Percentiles rank a stretch among this genome's conserved stretches.
phyloP scores from a whole-genome alignment of 768 basidiomycete genomes.

The Psilocybe cyanescens region DNA sequence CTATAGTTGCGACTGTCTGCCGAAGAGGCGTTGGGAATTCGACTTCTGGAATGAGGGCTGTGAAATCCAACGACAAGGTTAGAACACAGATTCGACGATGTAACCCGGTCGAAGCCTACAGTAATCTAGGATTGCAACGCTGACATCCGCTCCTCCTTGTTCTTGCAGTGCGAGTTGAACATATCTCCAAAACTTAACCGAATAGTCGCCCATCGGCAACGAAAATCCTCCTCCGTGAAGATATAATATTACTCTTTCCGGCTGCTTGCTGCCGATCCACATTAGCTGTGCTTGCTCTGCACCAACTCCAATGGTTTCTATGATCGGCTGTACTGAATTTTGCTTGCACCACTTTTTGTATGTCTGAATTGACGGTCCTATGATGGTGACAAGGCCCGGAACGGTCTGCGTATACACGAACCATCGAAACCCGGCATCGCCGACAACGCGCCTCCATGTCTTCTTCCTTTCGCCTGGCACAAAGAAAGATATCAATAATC shows the following conservation, averaged over 20 bases:
- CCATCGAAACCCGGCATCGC: conserved; percentile 15
- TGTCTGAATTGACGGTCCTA: conserved; percentile 2
- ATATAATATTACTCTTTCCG: conserved; percentile 18
- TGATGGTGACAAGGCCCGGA: neutral
- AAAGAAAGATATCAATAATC: neutral
- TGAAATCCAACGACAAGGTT: neutral
- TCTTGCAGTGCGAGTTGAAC: conserved; percentile 4
- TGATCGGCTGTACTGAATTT: neutral
- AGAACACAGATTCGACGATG: neutral
- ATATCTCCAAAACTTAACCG: conserved; percentile 16
- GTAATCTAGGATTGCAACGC: conserved; percentile 16
- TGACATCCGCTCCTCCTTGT: neutral
- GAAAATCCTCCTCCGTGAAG: conserved; percentile 20
- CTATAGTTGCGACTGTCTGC: conserved; percentile 29
- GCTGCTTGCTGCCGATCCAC: conserved; percentile 17
- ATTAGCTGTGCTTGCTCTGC: conserved; percentile 6
- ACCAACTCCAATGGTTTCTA: conserved; percentile 10
- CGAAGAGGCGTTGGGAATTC: conserved; percentile 34
- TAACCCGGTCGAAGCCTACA: conserved; percentile 4
- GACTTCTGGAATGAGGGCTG: conserved; percentile 28
- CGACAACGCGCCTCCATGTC: conserved; percentile 15
- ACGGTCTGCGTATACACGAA: conserved; percentile 9
- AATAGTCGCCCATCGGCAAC: conserved; percentile 12
- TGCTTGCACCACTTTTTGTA: conserved; percentile 14
- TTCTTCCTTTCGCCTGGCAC: conserved; percentile 2